Evolutionary conservation across 768 basidiomycete genomes (phyloP).

Genomic region (Termitomyces heimii): DNA sequence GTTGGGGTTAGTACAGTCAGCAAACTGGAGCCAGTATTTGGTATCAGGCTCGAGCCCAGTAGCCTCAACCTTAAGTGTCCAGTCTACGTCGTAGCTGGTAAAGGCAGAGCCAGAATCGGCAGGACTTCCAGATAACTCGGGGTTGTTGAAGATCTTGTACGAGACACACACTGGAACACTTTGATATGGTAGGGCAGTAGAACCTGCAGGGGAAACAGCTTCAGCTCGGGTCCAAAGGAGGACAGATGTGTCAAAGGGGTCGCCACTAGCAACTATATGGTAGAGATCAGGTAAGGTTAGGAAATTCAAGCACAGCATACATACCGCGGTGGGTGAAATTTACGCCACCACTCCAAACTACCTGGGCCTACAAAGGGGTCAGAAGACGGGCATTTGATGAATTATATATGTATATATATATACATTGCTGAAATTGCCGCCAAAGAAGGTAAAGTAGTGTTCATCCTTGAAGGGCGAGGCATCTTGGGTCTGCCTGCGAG

Average conservation of each 20-base stretch:
- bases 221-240: slow-evolving; percentile 46
- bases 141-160: slow-evolving; percentile 36
- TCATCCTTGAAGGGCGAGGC: too few relatives aligned
- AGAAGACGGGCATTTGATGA: background rate
- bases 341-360: background rate
- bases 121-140: slow-evolving; percentile 25
- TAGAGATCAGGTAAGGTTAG: background rate
- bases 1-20: slow-evolving; percentile 43
- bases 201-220: slow-evolving; percentile 22
- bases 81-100: slow-evolving; percentile 54
- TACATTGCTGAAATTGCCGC: slow-evolving; percentile 7
- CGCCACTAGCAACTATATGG: background rate
- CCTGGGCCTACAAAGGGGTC: background rate
- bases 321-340: background rate
- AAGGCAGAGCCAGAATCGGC: slow-evolving; percentile 42
- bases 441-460: slow-evolving; percentile 3
- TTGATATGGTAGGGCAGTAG: slow-evolving; percentile 3
- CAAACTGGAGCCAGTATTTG: slow-evolving; percentile 37
- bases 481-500: too few relatives aligned
- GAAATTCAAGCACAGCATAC: background rate
- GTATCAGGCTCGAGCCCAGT: slow-evolving; percentile 42
- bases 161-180: slow-evolving; percentile 38
- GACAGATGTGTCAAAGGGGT: background rate
- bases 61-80: slow-evolving; percentile 58
- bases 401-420: slow-evolving; percentile 25